Evolutionary conservation across 169 alveolate genomes (phyloP), one percentile per base, ranked within the genome.

Genomic region (Theileria sp.): DNA sequence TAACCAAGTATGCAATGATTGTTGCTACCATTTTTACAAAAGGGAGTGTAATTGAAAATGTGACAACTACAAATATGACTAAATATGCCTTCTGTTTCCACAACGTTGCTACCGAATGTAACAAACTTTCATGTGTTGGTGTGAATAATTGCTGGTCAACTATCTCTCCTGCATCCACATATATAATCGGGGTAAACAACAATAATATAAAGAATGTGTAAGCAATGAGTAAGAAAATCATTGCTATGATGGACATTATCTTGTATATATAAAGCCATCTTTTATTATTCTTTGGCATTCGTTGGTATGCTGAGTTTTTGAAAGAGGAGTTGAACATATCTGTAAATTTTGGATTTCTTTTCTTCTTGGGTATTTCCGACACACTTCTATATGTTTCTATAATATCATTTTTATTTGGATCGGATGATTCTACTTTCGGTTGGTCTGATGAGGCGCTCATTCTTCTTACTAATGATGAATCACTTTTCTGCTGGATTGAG

Each of bases 151-250:
- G 77, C 13, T 72, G 65, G 72, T 85, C 91, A 9, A 82, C 60
- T 65, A 85, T 56, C 30, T 72, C 87, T 67, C 87, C 91, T n/a
- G 78, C 81, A 49, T 78, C 80, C 56, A 85, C 26, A 75, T 78
- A 61, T 26, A 85, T 77, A 26, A 85, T 60, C 21, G 86, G 85
- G 51, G 79, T 36, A 30, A 79, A 79, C 10, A 85, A 60, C 5
- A 81, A 79, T n/a, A 58, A 13, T 21, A 77, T 65, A 38, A 71
- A 85, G 68, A 79, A 78, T 44, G 75, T 72, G 69, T 85, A 79
- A 25, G 77, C 91, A 28, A 85, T 51, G 15, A 71, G 64, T 34
- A 79, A 58, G 0, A 79, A 25, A 32, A 15, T 49, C 19, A 83
- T 75, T 10, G 80, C 89, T 15, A 60, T 10, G 26, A 58, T 44